Conservation (phyloP, 75 land plant species). For the Larix kaempferi region DNA sequence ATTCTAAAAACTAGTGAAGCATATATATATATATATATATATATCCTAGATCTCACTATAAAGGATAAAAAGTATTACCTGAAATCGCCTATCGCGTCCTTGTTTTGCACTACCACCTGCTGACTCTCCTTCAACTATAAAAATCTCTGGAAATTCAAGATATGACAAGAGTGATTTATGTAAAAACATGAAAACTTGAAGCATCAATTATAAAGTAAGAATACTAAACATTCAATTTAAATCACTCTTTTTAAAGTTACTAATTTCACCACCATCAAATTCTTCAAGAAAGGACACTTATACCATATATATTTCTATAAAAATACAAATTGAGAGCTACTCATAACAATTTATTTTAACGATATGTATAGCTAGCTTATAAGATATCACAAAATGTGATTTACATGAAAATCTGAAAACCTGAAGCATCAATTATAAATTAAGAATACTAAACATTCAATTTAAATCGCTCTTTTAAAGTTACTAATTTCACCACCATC, state of each 20-base stretch:
- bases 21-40: neutral
- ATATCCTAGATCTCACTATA: neutral
- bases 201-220: neutral
- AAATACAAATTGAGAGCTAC: too few relatives aligned
- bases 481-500: neutral
- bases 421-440: neutral
- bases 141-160: constrained; percentile 66
- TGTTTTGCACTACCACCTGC: constrained; percentile 99
- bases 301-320: too few relatives aligned
- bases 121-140: constrained; percentile 98
- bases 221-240: too few relatives aligned
- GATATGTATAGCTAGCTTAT: too few relatives aligned
- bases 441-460: too few relatives aligned
- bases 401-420: neutral
- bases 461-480: too few relatives aligned
- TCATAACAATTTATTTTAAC: too few relatives aligned
- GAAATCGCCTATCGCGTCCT: constrained; percentile 93
- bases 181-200: neutral
- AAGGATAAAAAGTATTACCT: constrained; percentile 37
- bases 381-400: neutral
- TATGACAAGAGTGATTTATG: neutral
- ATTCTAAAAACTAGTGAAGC: too few relatives aligned
- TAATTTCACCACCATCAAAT: neutral
- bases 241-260: neutral
- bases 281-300: neutral